phyloP scores from a whole-genome alignment of 2,329 filamentous ascomycete genomes.

The Biscogniauxia mediterranea region DNA sequence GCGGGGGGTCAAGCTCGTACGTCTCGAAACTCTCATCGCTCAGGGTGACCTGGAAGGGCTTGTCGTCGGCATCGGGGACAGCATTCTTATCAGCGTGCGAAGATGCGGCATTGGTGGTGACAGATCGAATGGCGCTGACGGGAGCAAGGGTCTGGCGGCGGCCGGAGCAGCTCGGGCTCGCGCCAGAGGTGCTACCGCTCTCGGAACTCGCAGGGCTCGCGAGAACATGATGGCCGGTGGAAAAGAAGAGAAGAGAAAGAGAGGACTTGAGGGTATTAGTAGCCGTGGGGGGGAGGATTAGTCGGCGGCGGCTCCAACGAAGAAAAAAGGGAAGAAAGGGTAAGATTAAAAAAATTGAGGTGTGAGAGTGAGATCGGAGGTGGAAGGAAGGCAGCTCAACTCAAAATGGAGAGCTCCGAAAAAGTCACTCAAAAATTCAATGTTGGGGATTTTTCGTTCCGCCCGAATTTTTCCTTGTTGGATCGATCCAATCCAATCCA shows the following conservation, averaged over 20 bases:
- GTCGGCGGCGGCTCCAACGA: no score
- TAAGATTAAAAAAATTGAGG: not conserved
- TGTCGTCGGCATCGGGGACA: slow-evolving; percentile 65
- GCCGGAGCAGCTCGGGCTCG: slow-evolving; percentile 37
- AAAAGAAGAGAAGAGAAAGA: not conserved
- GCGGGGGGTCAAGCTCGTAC: slow-evolving; percentile 94
- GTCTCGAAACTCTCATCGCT: slow-evolving; percentile 99
- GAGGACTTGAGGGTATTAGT: not conserved
- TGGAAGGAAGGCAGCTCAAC: slow-evolving; percentile 3
- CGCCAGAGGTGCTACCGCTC: slow-evolving; percentile 56
- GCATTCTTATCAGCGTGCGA: slow-evolving; percentile 80
- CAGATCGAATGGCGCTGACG: slow-evolving; percentile 62
- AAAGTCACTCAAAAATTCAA: slow-evolving; percentile 25
- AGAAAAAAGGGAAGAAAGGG: slow-evolving; percentile 1
- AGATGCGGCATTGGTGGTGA: slow-evolving; percentile 94
- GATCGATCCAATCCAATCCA: not conserved
- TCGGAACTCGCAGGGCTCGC: slow-evolving; percentile 62
- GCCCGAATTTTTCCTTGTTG: slow-evolving; percentile 24
- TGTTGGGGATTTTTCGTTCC: slow-evolving; percentile 27
- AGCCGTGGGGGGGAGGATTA: no score
- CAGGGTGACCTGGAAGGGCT: slow-evolving; percentile 87
- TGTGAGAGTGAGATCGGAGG: slow-evolving; percentile 11
- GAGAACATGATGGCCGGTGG: slow-evolving; percentile 60
- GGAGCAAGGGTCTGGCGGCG: slow-evolving; percentile 42
- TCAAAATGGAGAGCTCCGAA: slow-evolving; percentile 23